These are phyloP conservation scores for Fusarium sp. DNA, from an alignment of 2,329 filamentous ascomycete genomes.

Conservation along the genomic window DNA sequence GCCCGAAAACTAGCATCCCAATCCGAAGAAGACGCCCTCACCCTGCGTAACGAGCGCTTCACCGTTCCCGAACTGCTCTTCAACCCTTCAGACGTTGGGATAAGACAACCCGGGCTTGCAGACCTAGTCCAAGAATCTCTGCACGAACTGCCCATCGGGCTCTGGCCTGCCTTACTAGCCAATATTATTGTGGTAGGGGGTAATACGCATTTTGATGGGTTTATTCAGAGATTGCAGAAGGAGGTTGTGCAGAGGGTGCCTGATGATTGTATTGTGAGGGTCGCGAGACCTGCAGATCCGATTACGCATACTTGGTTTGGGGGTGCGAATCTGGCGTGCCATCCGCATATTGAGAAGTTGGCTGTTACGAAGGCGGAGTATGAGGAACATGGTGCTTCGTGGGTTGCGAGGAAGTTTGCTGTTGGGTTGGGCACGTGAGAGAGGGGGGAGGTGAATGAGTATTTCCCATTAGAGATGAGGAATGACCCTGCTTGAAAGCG, in stretches of 20 bases:
- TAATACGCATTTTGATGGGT: slow-evolving; percentile 82
- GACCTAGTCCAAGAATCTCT: slow-evolving; percentile 87
- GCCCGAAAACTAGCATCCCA: slow-evolving; percentile 60
- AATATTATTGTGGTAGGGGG: slow-evolving; percentile 93
- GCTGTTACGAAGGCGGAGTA: slow-evolving; percentile 92
- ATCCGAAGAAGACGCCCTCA: slow-evolving; percentile 79
- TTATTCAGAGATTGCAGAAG: slow-evolving; percentile 81
- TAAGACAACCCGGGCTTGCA: slow-evolving; percentile 84
- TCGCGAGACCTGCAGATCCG: slow-evolving; percentile 77
- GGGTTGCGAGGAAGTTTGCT: slow-evolving; percentile 79
- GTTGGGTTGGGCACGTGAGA: slow-evolving; percentile 40
- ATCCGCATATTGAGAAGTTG: slow-evolving; percentile 74
- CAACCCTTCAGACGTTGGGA: slow-evolving; percentile 84
- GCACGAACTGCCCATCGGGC: slow-evolving; percentile 77
- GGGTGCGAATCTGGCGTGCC: slow-evolving; percentile 80
- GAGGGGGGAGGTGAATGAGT: fast-evolving
- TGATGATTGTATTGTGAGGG: slow-evolving; percentile 81
- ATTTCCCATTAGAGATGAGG: not conserved
- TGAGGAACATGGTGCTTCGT: slow-evolving; percentile 82
- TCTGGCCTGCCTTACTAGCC: slow-evolving; percentile 85
- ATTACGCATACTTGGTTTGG: slow-evolving; percentile 88
- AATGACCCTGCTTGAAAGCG: not conserved
- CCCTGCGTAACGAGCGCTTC: slow-evolving; percentile 93
- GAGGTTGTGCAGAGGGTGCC: slow-evolving; percentile 80
- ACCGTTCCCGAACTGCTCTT: slow-evolving; percentile 91